Conservation (phyloP, 805 yeast genomes). For the Cyberlindnera euphorbiae region DNA sequence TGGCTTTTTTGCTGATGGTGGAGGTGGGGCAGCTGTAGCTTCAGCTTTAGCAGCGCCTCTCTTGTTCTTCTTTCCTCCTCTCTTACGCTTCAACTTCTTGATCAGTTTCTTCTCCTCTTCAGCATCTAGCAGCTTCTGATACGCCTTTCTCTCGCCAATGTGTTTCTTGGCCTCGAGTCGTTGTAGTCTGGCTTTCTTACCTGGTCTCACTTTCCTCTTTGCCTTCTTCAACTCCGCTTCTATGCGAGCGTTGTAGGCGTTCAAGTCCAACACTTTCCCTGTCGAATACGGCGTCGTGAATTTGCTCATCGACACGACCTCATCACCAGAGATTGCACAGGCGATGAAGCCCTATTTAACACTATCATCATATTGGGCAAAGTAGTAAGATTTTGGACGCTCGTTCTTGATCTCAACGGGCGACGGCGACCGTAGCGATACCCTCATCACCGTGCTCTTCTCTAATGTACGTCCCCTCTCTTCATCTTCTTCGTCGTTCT, state of each 20-base stretch:
- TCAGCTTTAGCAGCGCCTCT: not conserved
- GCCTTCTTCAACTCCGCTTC: slow-evolving; percentile 9
- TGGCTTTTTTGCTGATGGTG: not conserved
- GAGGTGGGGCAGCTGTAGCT: not conserved
- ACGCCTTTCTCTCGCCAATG: slow-evolving; percentile 9
- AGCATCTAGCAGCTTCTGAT: slow-evolving; percentile 8
- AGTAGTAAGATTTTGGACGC: slow-evolving; percentile 23
- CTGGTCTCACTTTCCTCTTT: slow-evolving; percentile 20
- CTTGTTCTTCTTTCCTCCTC: slow-evolving; percentile 23
- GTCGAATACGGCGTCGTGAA: slow-evolving; percentile 3
- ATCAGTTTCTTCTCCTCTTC: slow-evolving; percentile 17
- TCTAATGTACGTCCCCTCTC: slow-evolving; percentile 13
- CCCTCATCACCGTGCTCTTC: slow-evolving; percentile 12
- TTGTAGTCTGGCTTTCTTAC: slow-evolving; percentile 22
- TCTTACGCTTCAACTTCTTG: slow-evolving; percentile 20
- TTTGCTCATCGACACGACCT: slow-evolving; percentile 5
- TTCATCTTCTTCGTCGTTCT: slow-evolving; percentile 6
- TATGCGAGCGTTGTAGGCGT: slow-evolving; percentile 13
- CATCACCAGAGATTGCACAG: slow-evolving; percentile 19
- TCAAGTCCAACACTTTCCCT: slow-evolving; percentile 17
- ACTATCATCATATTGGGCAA: slow-evolving; percentile 9
- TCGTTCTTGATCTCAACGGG: slow-evolving; percentile 19
- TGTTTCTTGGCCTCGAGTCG: slow-evolving; percentile 11
- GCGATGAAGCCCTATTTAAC: slow-evolving; percentile 7
- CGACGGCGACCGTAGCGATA: slow-evolving; percentile 24